phyloP scores from a whole-genome alignment of 164 flowering plant genomes.

The Euptelea pleiosperma region DNA sequence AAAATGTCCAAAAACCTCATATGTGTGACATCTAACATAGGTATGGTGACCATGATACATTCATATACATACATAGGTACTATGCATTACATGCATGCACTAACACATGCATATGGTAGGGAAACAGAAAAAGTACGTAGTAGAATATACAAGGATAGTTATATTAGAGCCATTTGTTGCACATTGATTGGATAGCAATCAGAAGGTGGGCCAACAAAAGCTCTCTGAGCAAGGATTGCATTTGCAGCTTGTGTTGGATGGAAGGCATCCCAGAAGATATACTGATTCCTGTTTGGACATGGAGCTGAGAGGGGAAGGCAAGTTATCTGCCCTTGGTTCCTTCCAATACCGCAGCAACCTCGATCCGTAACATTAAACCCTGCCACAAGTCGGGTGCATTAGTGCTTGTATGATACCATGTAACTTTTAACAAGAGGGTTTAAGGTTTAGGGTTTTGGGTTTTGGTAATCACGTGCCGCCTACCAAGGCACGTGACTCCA shows the following conservation, averaged over 20 bases:
- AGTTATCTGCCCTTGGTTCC: slow-evolving; percentile 38
- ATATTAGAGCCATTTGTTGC: slow-evolving; percentile 49
- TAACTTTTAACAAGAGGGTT: too few relatives aligned
- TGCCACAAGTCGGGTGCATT: slow-evolving; percentile 21
- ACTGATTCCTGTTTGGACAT: slow-evolving; percentile 48
- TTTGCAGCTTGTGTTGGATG: slow-evolving; percentile 65
- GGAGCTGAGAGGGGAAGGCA: too few relatives aligned
- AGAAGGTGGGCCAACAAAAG: slow-evolving; percentile 47
- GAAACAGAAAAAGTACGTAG: too few relatives aligned
- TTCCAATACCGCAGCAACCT: slow-evolving; percentile 63
- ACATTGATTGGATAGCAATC: slow-evolving; percentile 65
- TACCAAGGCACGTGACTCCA: too few relatives aligned
- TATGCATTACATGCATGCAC: neutral
- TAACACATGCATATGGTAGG: neutral
- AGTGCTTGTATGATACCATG: too few relatives aligned
- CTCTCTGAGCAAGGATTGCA: slow-evolving; percentile 45
- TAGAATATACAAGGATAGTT: neutral
- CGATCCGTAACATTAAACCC: slow-evolving; percentile 55
- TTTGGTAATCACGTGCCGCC: too few relatives aligned
- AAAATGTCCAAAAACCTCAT: too few relatives aligned
- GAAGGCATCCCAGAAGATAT: slow-evolving; percentile 77
- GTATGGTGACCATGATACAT: too few relatives aligned
- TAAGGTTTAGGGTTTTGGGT: too few relatives aligned
- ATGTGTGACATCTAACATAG: too few relatives aligned
- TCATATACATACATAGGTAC: slow-evolving; percentile 1